Base-by-base conservation (phyloP, 495 filamentous ascomycete genomes). In the Annulohypoxylon stygium region DNA sequence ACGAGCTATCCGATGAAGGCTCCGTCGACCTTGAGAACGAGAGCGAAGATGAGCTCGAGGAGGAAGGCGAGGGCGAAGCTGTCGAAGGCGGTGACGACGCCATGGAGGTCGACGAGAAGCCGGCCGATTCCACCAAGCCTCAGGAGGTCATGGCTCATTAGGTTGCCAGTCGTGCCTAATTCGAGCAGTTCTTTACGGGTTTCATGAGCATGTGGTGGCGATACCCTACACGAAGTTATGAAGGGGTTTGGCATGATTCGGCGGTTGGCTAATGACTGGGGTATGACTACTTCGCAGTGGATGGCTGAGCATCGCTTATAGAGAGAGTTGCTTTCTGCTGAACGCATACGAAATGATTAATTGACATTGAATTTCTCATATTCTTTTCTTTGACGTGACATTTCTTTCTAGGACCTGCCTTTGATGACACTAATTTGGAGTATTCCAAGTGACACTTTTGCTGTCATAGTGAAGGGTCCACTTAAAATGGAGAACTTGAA, bases 1-100 rank as follows among this genome's bases (percentile, higher is more conserved):
- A 93, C 41, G 91, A 93, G 26, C 90, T 93, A 61, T 93, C 92
- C 14, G 94, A 97, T 45, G 95, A 93, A 47, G 95, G 93, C 64
- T 95, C 92, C 75, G 96, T 98, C 77, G 96, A 99, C 78, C 89
- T 99, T n/a, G 96, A 97, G 80, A 92, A 91, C 47, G 97, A 98
- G 81, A 96, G 91, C 30, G 84, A 86, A 73, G 90, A 89, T 70
- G 94, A 93, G 14, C 89, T 92, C 45, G 94, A 97, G 57, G 95
- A 97, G 61, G 93, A 97, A 59, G 93, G 93, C 12, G 88, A 93
- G 26, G 93, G 90, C 18, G 93, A 90, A 47, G 92, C 90, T 33
- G 85, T 70, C 20, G 87, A 77, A 47, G 90, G 89, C 8, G 92
- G 82, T 14, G 93, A 93, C 66, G 93, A 94, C 54, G 93, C 92